Evolutionary conservation across 768 basidiomycete species (phyloP).

Genomic region (Hirschioporus abietinus): DNA sequence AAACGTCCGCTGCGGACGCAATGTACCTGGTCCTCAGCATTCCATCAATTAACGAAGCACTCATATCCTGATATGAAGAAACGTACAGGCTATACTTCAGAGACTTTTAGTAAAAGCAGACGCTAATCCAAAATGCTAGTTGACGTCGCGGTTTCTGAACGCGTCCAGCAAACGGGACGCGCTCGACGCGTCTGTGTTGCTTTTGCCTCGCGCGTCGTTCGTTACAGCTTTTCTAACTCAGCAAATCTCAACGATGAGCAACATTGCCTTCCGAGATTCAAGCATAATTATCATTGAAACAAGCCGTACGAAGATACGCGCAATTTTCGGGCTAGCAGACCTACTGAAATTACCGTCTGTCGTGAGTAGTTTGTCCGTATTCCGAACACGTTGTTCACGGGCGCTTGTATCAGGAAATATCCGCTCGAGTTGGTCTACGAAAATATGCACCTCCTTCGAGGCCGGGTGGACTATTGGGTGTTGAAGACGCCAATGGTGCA

Average conservation of each 20-base stretch:
- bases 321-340: slow-evolving; percentile 76
- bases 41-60: too few relatives aligned
- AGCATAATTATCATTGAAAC: slow-evolving; percentile 80
- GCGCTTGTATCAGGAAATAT: slow-evolving; percentile 51
- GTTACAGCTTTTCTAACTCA: background rate
- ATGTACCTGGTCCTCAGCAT: background rate
- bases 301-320: slow-evolving; percentile 61
- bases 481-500: slow-evolving; percentile 23
- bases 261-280: slow-evolving; percentile 74
- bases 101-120: background rate
- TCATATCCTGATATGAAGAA: too few relatives aligned
- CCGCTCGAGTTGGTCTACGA: slow-evolving; percentile 76
- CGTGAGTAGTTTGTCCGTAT: slow-evolving; percentile 31
- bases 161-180: slow-evolving; percentile 10
- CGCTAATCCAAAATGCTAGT: too few relatives aligned
- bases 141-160: slow-evolving; percentile 6
- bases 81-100: too few relatives aligned
- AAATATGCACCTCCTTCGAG: slow-evolving; percentile 27
- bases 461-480: slow-evolving; percentile 25
- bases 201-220: background rate
- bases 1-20: background rate
- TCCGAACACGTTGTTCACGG: background rate
- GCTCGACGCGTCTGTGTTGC: slow-evolving; percentile 5
- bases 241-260: slow-evolving; percentile 17
- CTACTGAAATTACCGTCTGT: slow-evolving; percentile 71